Evolutionary conservation across 768 basidiomycete genomes (phyloP).

Genomic region (Paxillus rubicundulus): DNA sequence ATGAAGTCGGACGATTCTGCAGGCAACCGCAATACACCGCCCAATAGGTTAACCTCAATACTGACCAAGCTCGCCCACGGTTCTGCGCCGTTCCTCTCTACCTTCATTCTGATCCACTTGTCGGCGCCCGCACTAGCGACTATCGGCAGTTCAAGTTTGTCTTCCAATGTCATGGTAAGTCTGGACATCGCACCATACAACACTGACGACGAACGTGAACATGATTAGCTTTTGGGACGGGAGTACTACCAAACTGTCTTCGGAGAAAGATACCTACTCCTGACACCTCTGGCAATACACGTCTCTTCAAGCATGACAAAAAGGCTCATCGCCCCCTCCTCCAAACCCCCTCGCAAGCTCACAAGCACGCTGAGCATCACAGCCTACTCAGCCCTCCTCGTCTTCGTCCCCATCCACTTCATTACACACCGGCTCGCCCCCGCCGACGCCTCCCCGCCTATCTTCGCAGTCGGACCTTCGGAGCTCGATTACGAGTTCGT

Average conservation of each 20-base stretch:
- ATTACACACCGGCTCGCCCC: slow-evolving; percentile 63
- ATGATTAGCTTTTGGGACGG: slow-evolving; percentile 65
- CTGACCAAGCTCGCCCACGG: slow-evolving; percentile 63
- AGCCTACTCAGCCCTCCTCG: slow-evolving; percentile 56
- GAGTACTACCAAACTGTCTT: slow-evolving; percentile 81
- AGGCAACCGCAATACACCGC: not conserved
- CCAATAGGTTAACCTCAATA: slow-evolving; percentile 14
- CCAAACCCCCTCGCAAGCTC: slow-evolving; percentile 33
- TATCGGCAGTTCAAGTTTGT: slow-evolving; percentile 62
- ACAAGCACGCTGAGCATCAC: slow-evolving; percentile 51
- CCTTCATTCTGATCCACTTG: slow-evolving; percentile 75
- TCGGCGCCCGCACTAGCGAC: slow-evolving; percentile 71
- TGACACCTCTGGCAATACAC: slow-evolving; percentile 67
- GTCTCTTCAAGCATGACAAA: slow-evolving; percentile 55
- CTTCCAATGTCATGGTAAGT: slow-evolving; percentile 76
- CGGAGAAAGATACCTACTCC: slow-evolving; percentile 65
- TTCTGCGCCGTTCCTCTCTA: slow-evolving; percentile 72
- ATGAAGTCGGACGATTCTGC: too few species aligned
- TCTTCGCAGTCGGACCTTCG: slow-evolving; percentile 54
- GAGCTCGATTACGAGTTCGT: slow-evolving; percentile 86
- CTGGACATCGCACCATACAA: not conserved
- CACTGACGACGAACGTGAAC: not conserved
- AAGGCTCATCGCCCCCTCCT: slow-evolving; percentile 47
- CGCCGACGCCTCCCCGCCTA: slow-evolving; percentile 38
- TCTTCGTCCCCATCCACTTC: slow-evolving; percentile 70